Conservation (phyloP, 768 basidiomycete species). For the Albatrellus ellisii region DNA sequence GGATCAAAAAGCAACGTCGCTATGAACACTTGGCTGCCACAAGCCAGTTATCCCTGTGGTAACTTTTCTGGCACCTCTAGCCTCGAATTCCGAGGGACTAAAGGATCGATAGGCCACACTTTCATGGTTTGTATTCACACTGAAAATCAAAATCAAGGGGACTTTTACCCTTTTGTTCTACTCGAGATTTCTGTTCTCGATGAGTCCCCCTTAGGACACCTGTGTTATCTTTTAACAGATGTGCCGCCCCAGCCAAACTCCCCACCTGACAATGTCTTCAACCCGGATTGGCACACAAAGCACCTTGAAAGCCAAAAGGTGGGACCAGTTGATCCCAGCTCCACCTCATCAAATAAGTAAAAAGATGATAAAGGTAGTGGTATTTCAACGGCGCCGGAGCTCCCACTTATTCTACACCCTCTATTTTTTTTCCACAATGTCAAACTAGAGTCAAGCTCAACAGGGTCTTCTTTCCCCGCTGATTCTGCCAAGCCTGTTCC, state of each 20-base stretch:
- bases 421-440: slow-evolving; percentile 76
- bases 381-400: slow-evolving; percentile 69
- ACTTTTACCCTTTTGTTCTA: slow-evolving; percentile 75
- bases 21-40: slow-evolving; percentile 77
- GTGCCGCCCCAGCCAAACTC: slow-evolving; percentile 76
- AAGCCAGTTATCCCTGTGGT: slow-evolving; percentile 74
- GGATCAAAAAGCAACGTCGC: slow-evolving; percentile 76
- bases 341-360: slow-evolving; percentile 70
- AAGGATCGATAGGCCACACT: slow-evolving; percentile 79
- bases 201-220: slow-evolving; percentile 40
- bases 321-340: slow-evolving; percentile 58
- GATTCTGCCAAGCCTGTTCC: too few relatives aligned
- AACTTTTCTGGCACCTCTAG: slow-evolving; percentile 74
- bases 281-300: slow-evolving; percentile 53
- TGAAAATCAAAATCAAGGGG: slow-evolving; percentile 75
- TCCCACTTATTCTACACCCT: slow-evolving; percentile 76
- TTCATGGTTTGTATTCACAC: slow-evolving; percentile 73
- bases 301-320: slow-evolving; percentile 64
- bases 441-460: slow-evolving; percentile 82
- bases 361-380: slow-evolving; percentile 72
- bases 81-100: slow-evolving; percentile 68
- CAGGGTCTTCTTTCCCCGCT: slow-evolving; percentile 60
- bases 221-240: slow-evolving; percentile 27
- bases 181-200: slow-evolving; percentile 70
- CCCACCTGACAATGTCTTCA: slow-evolving; percentile 71